Conservation (phyloP, 371 early-diverging fungal species). For the Mucor racemosus region DNA sequence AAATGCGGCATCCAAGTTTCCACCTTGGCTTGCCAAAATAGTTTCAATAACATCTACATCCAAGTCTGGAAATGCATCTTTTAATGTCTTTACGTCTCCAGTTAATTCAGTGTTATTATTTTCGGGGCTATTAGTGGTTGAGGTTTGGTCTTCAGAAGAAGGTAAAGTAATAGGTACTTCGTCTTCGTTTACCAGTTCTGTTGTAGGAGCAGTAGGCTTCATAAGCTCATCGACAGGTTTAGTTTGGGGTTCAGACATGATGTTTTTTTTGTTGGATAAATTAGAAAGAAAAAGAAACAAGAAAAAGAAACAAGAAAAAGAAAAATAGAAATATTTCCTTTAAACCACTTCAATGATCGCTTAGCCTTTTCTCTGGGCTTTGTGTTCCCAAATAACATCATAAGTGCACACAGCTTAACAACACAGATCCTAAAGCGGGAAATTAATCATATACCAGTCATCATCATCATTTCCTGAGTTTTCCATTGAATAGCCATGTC, state of each 20-base stretch:
- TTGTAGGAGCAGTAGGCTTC: not conserved
- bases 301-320: not conserved
- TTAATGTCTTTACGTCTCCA: slow-evolving; percentile 28
- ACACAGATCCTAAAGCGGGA: not conserved
- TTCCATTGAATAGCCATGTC: too few species aligned
- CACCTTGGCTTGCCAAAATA: slow-evolving; percentile 35
- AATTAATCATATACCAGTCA: not conserved
- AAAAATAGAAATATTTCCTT: slow-evolving; percentile 3
- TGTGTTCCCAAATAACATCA: slow-evolving; percentile 1
- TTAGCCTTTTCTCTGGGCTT: slow-evolving; percentile 2
- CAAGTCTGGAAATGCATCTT: slow-evolving; percentile 43
- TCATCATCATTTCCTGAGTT: too few species aligned
- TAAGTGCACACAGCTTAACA: not conserved
- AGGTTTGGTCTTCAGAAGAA: not conserved
- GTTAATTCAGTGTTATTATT: slow-evolving; percentile 1
- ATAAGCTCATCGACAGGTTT: not conserved
- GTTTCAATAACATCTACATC: slow-evolving; percentile 44
- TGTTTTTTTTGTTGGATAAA: not conserved
- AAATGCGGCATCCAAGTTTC: slow-evolving; percentile 37
- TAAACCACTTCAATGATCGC: not conserved
- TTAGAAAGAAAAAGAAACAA: not conserved
- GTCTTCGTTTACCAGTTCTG: not conserved
- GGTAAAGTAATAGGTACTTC: slow-evolving; percentile 2
- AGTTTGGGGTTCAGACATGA: slow-evolving; percentile 21
- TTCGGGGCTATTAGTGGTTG: not conserved